These are phyloP conservation scores for Nymphaea thermarum DNA, from an alignment of 164 flowering plant genomes.

Conservation along the genomic window DNA sequence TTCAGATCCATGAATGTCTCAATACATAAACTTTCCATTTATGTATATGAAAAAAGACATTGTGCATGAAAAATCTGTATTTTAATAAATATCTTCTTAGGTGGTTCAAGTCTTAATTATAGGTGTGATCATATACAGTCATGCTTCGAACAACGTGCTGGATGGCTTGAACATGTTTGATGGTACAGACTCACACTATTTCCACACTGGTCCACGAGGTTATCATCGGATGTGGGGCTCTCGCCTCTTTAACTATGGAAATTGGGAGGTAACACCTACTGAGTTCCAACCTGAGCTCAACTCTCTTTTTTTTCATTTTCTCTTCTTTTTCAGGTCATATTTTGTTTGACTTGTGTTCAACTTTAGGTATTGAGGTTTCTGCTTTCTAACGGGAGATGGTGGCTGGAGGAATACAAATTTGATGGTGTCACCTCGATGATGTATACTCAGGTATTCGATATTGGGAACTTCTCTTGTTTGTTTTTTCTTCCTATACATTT, in stretches of 20 bases:
- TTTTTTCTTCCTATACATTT: not conserved
- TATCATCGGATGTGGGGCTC: slow-evolving; percentile 99
- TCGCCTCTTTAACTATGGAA: slow-evolving; percentile 95
- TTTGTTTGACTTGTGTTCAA: slow-evolving; percentile 13
- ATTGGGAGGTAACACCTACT: slow-evolving; percentile 63
- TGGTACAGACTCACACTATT: slow-evolving; percentile 88
- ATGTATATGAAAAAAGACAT: no score
- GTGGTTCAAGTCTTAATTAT: no score
- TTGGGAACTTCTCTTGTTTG: not conserved
- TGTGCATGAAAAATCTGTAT: no score
- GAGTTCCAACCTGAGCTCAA: no score
- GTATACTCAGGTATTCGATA: slow-evolving; percentile 71
- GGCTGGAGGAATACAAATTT: slow-evolving; percentile 94
- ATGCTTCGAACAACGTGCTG: slow-evolving; percentile 78
- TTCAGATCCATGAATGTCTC: no score
- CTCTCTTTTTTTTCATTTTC: no score
- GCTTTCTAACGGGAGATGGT: slow-evolving; percentile 99
- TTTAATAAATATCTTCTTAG: no score
- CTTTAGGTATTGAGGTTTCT: slow-evolving; percentile 84
- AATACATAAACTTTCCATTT: no score
- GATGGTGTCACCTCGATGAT: slow-evolving; percentile 99
- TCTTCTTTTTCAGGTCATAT: no score
- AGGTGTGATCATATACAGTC: slow-evolving; percentile 32
- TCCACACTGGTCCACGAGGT: slow-evolving; percentile 90
- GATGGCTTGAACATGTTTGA: slow-evolving; percentile 99